Base-by-base conservation (phyloP, 306 rosid species). In the Lathyrus tuberosus region DNA sequence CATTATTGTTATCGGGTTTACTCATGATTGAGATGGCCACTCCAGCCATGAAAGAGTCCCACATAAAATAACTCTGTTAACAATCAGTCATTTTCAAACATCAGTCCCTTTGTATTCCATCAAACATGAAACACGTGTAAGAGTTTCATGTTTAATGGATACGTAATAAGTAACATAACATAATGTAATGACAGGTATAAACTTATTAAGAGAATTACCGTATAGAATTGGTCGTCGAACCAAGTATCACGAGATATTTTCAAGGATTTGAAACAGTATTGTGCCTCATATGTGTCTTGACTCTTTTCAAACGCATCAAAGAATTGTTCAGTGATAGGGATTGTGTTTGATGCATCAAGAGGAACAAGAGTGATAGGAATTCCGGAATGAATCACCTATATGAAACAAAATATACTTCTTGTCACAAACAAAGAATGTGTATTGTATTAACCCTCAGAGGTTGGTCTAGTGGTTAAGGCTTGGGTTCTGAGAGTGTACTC, bases 321-420 rank as follows among this genome's bases (percentile, higher is more conserved):
- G 87, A 94, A 94, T 26, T 78, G 57, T 72, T 87, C 65, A 35
- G 15, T 85, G 41, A 90, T 79, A 2, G 96, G 98, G 38, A 94
- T 90, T 48, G 98, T 88, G 74, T 90, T 86, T 15, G 97, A 87
- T 46, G 98, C 98, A 80, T 94, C 98, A 74, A 94, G 69, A 26
- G 98, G 98, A 76, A 94, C 91, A 30, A 94, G 88, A 26, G 98
- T 94, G 74, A 87, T n/a, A 8, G 97, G 92, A 83, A 94, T 81
- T 67, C 97, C 97, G 2, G 98, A 87, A 87, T 94, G 98, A 77
- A 94, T 67, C 59, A 90, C 98, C 98, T 94, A 65, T 56, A 52
- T 37, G 70, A 60, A 67, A 40, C 11, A 16, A 51, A 15, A 71
- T 47, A 16, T 20, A 37, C 3, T 37, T 22, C 30, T 35, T 14